Percentiles rank a stretch among this genome's conserved stretches.
phyloP scores from a whole-genome alignment of 2,329 filamentous ascomycete genomes.

The Moelleriella libera region DNA sequence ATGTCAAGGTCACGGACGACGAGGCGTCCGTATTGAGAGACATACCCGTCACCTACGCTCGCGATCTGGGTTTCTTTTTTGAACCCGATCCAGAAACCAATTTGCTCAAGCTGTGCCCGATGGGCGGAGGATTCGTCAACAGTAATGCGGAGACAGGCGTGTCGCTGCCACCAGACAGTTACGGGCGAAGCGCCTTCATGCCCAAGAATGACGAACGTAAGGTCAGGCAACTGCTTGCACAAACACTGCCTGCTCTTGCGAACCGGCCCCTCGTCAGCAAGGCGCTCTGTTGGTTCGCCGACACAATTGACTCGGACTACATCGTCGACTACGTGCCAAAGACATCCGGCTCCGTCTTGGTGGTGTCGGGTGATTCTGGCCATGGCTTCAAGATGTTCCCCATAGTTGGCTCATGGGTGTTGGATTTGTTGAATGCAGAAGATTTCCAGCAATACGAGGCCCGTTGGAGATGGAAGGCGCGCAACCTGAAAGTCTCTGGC shows the following conservation, averaged over 20 bases:
- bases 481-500: constrained; percentile 2
- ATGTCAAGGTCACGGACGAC: constrained; percentile 39
- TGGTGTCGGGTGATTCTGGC: constrained; percentile 43
- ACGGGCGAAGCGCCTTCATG: constrained; percentile 29
- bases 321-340: constrained; percentile 43
- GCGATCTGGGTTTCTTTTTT: constrained; percentile 52
- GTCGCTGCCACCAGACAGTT: constrained; percentile 20
- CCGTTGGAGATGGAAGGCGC: neutral
- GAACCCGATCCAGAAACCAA: constrained; percentile 45
- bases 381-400: constrained; percentile 52
- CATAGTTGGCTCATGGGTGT: constrained; percentile 40
- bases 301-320: constrained; percentile 45
- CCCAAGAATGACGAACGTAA: constrained; percentile 37
- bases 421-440: constrained; percentile 21
- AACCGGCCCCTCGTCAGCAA: constrained; percentile 41
- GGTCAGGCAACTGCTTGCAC: constrained; percentile 32
- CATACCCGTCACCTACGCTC: constrained; percentile 45
- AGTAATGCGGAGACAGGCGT: constrained; percentile 14
- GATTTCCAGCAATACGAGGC: neutral
- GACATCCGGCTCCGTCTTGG: constrained; percentile 28
- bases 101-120: constrained; percentile 45
- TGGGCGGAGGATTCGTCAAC: constrained; percentile 42
- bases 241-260: constrained; percentile 37
- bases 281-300: constrained; percentile 50
- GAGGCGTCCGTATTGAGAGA: constrained; percentile 39